Evolutionary conservation across 2,329 filamentous ascomycete genomes (phyloP).

Genomic region (Arachnopeziza araneosa): DNA sequence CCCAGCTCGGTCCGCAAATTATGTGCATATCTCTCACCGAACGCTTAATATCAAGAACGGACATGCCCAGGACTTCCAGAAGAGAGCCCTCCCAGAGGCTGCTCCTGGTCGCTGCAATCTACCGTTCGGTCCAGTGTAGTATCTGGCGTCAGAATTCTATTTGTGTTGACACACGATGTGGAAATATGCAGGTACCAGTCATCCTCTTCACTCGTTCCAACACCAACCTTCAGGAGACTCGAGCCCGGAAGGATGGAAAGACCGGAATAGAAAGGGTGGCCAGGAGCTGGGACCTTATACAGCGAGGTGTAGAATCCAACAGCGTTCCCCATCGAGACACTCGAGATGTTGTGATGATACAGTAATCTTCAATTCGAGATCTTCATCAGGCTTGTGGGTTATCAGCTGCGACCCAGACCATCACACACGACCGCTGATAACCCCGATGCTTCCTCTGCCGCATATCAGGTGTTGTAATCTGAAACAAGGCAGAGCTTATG

Average conservation of each 20-base stretch:
- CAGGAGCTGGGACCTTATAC: neutral
- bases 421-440: too few relatives aligned
- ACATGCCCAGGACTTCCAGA: neutral
- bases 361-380: neutral
- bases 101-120: neutral
- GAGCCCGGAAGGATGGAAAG: neutral
- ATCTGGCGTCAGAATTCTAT: neutral
- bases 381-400: neutral
- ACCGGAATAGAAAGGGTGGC: neutral
- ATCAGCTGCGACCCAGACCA: neutral
- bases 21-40: slow-evolving; percentile 4
- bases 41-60: neutral
- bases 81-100: neutral
- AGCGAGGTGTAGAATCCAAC: too few relatives aligned
- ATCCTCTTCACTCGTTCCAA: neutral
- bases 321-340: too few relatives aligned
- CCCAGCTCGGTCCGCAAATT: slow-evolving; percentile 9
- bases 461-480: neutral
- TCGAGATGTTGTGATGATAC: too few relatives aligned
- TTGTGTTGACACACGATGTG: neutral
- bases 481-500: neutral
- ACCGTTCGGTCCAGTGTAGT: neutral
- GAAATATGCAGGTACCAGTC: neutral
- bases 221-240: neutral
- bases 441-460: too few relatives aligned